Percentiles rank a stretch among this genome's conserved stretches.
These are phyloP conservation scores for Aspergillus transmontanensis DNA, from an alignment of 2,329 filamentous ascomycete genomes.

Conservation along the genomic window DNA sequence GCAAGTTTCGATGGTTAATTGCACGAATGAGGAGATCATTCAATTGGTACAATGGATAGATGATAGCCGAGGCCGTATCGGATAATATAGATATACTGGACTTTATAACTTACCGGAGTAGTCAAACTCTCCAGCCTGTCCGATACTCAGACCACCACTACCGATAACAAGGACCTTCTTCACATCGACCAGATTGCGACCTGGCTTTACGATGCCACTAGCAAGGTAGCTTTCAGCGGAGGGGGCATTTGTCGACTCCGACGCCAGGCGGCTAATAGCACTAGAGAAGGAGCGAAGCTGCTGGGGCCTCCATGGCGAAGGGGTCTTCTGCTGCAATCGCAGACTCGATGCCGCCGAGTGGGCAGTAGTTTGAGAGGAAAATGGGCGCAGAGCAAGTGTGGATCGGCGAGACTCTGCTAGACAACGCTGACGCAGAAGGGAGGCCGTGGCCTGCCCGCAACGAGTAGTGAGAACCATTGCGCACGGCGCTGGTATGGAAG, in stretches of 20 bases:
- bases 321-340: constrained; percentile 40
- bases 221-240: constrained; percentile 85
- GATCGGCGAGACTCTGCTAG: constrained; percentile 40
- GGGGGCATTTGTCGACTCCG: constrained; percentile 67
- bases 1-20: neutral
- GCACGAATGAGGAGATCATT: neutral
- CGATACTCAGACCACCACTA: constrained; percentile 92
- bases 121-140: constrained; percentile 97
- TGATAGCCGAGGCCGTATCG: neutral
- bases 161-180: constrained; percentile 98
- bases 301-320: constrained; percentile 42
- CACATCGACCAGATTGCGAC: constrained; percentile 77
- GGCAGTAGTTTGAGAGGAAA: constrained; percentile 38
- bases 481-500: constrained; percentile 33
- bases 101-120: constrained; percentile 76
- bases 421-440: constrained; percentile 46
- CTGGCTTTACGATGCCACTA: constrained; percentile 80
- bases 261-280: constrained; percentile 40
- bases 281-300: constrained; percentile 48
- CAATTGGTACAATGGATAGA: neutral
- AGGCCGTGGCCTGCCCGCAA: constrained; percentile 45
- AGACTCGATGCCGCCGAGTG: constrained; percentile 35
- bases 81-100: neutral
- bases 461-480: constrained; percentile 51
- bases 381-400: constrained; percentile 40